phyloP scores from a whole-genome alignment of 1,284 basidiomycete genomes.

The Puccinia novopanici region DNA sequence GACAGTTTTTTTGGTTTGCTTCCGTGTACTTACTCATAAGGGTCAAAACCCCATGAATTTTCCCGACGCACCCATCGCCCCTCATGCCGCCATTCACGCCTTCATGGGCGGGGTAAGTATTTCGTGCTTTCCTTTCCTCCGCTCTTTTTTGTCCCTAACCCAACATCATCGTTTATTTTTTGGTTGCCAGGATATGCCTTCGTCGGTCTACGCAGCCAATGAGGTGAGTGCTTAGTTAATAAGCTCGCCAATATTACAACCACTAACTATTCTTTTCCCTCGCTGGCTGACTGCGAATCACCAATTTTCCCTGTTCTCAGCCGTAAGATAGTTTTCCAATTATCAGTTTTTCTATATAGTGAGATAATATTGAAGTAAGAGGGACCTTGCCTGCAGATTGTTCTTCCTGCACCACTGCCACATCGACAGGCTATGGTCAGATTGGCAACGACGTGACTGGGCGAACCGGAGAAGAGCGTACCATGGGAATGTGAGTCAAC shows the following conservation, averaged over 20 bases:
- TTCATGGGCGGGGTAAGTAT: slow-evolving; percentile 39
- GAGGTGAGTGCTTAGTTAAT: slow-evolving; percentile 23
- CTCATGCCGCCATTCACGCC: slow-evolving; percentile 36
- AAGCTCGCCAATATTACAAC: neutral
- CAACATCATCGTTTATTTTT: neutral
- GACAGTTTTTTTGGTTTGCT: neutral
- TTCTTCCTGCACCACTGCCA: slow-evolving; percentile 51
- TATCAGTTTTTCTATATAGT: neutral
- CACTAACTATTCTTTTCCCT: neutral
- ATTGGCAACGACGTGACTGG: slow-evolving; percentile 49
- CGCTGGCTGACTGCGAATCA: neutral
- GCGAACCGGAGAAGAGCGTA: slow-evolving; percentile 16
- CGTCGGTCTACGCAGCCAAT: slow-evolving; percentile 37
- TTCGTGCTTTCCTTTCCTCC: neutral
- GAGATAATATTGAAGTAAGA: neutral
- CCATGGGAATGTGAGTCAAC: slow-evolving; percentile 33
- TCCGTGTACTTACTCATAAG: neutral
- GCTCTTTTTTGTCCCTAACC: neutral
- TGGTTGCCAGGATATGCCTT: slow-evolving; percentile 33
- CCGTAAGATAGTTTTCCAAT: slow-evolving; percentile 23
- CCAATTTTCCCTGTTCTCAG: neutral
- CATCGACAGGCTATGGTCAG: slow-evolving; percentile 50
- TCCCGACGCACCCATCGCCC: slow-evolving; percentile 23
- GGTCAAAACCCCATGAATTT: slow-evolving; percentile 34
- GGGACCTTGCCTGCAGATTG: slow-evolving; percentile 10